Percentiles rank a stretch among this genome's conserved stretches.
These are phyloP conservation scores for Cadophora malorum DNA, from an alignment of 2,329 filamentous ascomycete species.

Conservation along the genomic window DNA sequence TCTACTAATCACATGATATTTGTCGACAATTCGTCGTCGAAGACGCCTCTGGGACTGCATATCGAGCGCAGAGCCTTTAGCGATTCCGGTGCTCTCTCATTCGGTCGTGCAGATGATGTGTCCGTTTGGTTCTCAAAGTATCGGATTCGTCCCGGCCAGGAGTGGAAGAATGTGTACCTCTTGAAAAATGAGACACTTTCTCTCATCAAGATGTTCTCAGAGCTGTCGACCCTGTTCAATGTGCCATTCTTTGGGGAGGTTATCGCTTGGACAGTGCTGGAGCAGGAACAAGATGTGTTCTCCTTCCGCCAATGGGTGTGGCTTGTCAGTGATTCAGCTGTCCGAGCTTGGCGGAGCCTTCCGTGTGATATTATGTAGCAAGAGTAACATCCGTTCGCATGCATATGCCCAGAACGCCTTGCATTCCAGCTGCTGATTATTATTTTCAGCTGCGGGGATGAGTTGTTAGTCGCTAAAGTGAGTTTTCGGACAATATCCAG, in stretches of 20 bases:
- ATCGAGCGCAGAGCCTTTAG: background rate
- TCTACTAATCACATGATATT: background rate
- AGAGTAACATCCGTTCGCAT: background rate
- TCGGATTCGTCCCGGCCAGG: too few species aligned
- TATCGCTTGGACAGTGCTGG: background rate
- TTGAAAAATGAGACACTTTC: too few species aligned
- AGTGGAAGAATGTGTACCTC: too few species aligned
- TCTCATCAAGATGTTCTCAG: too few species aligned
- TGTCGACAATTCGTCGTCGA: background rate
- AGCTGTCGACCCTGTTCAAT: background rate
- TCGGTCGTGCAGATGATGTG: too few species aligned
- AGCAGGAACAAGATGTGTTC: background rate
- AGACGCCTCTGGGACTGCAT: background rate
- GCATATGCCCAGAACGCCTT: conserved; percentile 2
- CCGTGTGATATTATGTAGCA: background rate
- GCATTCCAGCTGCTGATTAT: background rate
- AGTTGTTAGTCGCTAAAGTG: background rate
- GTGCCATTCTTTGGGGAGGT: background rate
- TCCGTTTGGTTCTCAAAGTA: background rate
- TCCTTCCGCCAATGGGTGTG: background rate
- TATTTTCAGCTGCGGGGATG: conserved; percentile 3
- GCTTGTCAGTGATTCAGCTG: background rate
- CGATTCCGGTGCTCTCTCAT: too few species aligned
- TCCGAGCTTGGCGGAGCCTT: background rate
- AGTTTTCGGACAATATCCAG: background rate